Percentiles rank a stretch among this genome's conserved stretches.
phyloP scores from a whole-genome alignment of 179 eudicot genomes.

The Monotropa hypopitys region DNA sequence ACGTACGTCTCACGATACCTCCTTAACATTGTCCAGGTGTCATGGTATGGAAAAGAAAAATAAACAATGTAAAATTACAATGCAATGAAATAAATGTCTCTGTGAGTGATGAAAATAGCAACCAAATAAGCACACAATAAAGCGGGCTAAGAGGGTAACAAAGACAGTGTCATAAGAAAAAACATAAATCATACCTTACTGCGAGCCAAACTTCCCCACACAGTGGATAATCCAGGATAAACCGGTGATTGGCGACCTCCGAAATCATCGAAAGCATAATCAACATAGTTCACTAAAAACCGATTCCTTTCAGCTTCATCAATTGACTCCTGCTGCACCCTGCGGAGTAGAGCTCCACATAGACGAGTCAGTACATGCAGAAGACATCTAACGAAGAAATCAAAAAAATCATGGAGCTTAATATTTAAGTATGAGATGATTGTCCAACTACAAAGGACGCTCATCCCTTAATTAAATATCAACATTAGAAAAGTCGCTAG shows the following conservation, averaged over 20 bases:
- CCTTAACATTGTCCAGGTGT: not conserved
- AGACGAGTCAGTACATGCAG: not conserved
- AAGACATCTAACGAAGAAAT: not conserved
- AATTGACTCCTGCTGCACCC: slow-evolving; percentile 98
- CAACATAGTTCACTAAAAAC: slow-evolving; percentile 84
- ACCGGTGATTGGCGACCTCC: slow-evolving; percentile 97
- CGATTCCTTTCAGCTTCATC: slow-evolving; percentile 98
- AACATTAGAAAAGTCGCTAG: no score
- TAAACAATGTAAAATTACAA: not conserved
- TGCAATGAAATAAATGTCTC: not conserved
- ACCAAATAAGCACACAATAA: not conserved
- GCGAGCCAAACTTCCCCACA: slow-evolving; percentile 99
- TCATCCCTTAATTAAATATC: not conserved
- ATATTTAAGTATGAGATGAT: not conserved
- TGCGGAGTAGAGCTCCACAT: slow-evolving; percentile 11
- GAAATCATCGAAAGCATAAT: slow-evolving; percentile 93
- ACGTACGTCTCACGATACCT: not conserved
- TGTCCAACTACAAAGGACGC: not conserved
- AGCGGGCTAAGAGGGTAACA: not conserved
- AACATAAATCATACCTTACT: slow-evolving; percentile 51
- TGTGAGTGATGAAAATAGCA: not conserved
- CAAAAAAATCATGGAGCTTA: not conserved
- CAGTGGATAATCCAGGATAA: slow-evolving; percentile 95
- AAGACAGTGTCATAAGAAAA: not conserved
- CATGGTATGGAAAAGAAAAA: not conserved